Evolutionary conservation across 768 basidiomycete species (phyloP), one percentile per base, ranked within the genome.

Genomic region (Royoungia palumana): DNA sequence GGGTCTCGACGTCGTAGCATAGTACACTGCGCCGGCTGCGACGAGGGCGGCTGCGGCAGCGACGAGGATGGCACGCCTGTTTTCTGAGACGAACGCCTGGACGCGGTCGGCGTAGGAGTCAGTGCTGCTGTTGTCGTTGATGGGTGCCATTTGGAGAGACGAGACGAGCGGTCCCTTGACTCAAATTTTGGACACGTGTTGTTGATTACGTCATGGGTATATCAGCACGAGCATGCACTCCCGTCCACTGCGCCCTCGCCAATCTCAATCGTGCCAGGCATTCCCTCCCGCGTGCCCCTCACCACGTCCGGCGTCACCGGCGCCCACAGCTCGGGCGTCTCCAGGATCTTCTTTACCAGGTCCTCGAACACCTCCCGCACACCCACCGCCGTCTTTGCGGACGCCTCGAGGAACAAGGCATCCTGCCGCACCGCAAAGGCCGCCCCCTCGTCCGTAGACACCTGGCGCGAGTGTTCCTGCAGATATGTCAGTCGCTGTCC

Each of bases 381-480:
- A 14, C 87, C 86, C 0, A 89, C 75, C 8, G 85, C 81, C 0
- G 91, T 96, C 81, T 97, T 97, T 0, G 95, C 95, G 0, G 87
- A 90, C 1, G 91, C 85, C 71, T 98, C 95, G 36, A 97, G 73
- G 69, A 98, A 98, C 38, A 93, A 72, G 17, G 85, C 88, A 16
- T 80, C 79, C 78, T 92, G 91, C 27, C 88, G 79, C 21, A 73
- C 72, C 0, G 95, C 95, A 56, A 95, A 97, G 2, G 77, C 76
- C 50, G 81, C 71, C 1, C 83, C 95, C 62, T 97, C 93, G 0
- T 78, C 69, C 6, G 80, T 82, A 0, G 89, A 66, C 4, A 99
- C 94, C 64, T 93, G 87, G 4, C 95, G 81, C 10, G 89, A 91
- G 70, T 87, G 89, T 62, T 96, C 94, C 91, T 94, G 39, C 48